A percentile compares a stretch with the other conserved stretches of the same genome.
Evolutionary conservation across 495 filamentous ascomycete species (phyloP).

Genomic region (Hypoxylon cercidicola): DNA sequence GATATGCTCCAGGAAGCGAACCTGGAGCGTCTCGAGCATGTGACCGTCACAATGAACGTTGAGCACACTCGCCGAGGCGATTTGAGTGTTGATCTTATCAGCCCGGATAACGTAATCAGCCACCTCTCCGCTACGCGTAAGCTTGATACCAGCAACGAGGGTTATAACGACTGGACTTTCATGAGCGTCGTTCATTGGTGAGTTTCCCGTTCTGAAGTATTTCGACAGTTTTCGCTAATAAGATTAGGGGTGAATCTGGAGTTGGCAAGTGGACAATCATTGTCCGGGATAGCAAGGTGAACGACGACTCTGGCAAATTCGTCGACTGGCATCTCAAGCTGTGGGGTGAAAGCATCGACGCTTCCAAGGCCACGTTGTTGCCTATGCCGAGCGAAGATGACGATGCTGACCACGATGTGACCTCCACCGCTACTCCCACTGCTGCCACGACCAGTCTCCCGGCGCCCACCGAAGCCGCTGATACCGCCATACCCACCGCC

Average conservation of each 20-base stretch:
- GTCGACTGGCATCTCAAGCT: slow-evolving; percentile 93
- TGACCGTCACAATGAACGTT: slow-evolving; percentile 97
- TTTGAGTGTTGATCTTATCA: slow-evolving; percentile 90
- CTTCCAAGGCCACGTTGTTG: slow-evolving; percentile 71
- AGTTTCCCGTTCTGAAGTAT: slow-evolving; percentile 42
- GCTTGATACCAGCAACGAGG: slow-evolving; percentile 68
- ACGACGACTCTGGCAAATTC: slow-evolving; percentile 79
- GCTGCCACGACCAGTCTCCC: slow-evolving; percentile 54
- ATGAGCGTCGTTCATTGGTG: slow-evolving; percentile 98
- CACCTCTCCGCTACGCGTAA: slow-evolving; percentile 80
- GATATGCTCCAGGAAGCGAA: slow-evolving; percentile 84
- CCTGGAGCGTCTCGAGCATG: slow-evolving; percentile 86
- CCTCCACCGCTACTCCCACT: slow-evolving; percentile 54
- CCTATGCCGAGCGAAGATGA: slow-evolving; percentile 88
- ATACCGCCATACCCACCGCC: slow-evolving; percentile 48
- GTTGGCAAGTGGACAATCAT: slow-evolving; percentile 90
- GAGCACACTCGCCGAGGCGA: slow-evolving; percentile 87
- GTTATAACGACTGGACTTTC: slow-evolving; percentile 98
- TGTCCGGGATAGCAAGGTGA: slow-evolving; percentile 85
- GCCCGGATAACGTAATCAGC: slow-evolving; percentile 82
- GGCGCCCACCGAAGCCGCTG: slow-evolving; percentile 37
- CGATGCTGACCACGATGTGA: slow-evolving; percentile 77
- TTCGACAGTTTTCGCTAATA: slow-evolving; percentile 38
- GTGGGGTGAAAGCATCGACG: slow-evolving; percentile 89
- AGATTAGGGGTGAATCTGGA: slow-evolving; percentile 82